Percentiles rank a stretch among this genome's conserved stretches.
These are phyloP conservation scores for Pyrus pyrifolia DNA, from an alignment of 306 rosid genomes.

Conservation along the genomic window DNA sequence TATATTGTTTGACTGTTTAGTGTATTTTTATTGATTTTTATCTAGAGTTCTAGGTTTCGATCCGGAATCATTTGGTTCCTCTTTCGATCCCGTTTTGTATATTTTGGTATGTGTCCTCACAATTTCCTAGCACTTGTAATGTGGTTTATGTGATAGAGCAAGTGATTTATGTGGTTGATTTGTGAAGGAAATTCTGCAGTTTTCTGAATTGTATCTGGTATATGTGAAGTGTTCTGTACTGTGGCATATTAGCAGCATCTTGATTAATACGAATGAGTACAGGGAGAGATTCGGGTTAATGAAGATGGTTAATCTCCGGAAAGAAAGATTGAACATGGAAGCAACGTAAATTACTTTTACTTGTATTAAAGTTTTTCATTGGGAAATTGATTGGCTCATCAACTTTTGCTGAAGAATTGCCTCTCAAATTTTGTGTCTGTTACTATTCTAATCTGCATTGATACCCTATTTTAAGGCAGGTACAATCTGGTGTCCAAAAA, in stretches of 20 bases:
- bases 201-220: background rate
- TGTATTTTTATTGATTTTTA: background rate
- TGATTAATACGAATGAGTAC: too few relatives aligned
- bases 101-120: background rate
- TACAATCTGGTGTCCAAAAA: background rate
- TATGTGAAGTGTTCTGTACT: background rate
- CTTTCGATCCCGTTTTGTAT: background rate
- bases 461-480: background rate
- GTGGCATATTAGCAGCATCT: too few relatives aligned
- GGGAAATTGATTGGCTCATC: background rate
- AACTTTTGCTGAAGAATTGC: background rate
- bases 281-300: too few relatives aligned
- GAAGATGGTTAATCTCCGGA: too few relatives aligned
- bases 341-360: too few relatives aligned
- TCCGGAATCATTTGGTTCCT: too few relatives aligned
- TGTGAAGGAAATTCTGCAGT: background rate
- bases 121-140: background rate
- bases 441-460: background rate
- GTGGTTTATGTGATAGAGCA: background rate
- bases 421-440: background rate
- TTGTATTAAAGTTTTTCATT: background rate
- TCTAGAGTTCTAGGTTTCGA: background rate
- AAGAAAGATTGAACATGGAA: too few relatives aligned
- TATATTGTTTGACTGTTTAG: background rate
- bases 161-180: background rate